phyloP scores from a whole-genome alignment of 306 rosid genomes.

The Begonia masoniana region DNA sequence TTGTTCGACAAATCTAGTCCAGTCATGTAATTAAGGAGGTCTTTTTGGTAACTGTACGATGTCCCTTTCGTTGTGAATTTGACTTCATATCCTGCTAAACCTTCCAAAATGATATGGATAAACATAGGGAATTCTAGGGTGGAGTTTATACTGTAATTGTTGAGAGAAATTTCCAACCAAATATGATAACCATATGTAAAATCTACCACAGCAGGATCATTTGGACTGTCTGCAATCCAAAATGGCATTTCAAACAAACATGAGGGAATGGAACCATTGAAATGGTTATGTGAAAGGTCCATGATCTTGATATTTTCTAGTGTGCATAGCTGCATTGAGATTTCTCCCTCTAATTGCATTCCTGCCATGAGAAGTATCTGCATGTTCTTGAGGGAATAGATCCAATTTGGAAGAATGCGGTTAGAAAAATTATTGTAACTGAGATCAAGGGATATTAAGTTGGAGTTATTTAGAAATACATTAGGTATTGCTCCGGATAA shows the following conservation, averaged over 20 bases:
- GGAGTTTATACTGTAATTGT: no score
- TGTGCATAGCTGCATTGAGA: constrained; percentile 2
- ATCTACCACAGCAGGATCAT: background rate
- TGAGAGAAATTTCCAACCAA: no score
- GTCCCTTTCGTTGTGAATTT: no score
- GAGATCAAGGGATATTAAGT: background rate
- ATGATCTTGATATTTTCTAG: background rate
- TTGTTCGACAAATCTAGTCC: no score
- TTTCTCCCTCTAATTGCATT: constrained; percentile 1
- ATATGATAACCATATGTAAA: no score
- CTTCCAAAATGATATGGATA: no score
- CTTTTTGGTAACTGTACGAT: no score
- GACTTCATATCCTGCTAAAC: no score
- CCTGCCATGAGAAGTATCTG: background rate
- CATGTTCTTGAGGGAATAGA: background rate
- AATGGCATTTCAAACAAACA: constrained; percentile 4
- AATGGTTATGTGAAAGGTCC: constrained; percentile 5
- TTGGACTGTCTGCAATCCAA: background rate
- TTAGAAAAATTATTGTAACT: constrained; percentile 1
- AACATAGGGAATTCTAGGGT: no score
- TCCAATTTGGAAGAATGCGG: background rate
- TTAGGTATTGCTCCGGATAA: background rate
- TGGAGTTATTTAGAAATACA: background rate
- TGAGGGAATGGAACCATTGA: constrained; percentile 4
- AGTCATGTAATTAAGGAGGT: no score